A percentile compares a stretch with the other conserved stretches of the same genome.
Evolutionary conservation across 1,139 yeast genomes (phyloP).

Genomic region (Protomyces lactucae-debilis): DNA sequence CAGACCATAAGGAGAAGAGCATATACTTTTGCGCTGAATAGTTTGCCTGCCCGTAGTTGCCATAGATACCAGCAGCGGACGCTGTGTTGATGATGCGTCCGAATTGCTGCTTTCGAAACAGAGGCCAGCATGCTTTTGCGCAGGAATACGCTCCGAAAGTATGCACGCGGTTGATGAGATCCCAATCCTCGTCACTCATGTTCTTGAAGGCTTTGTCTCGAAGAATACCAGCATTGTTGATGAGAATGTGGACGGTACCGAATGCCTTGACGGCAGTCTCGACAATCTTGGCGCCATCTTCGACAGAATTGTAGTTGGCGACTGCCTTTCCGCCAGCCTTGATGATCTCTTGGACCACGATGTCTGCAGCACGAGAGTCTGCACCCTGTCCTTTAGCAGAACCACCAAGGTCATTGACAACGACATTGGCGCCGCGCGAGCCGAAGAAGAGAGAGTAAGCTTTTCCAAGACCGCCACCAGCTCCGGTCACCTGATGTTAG

Average conservation of each 20-base stretch:
- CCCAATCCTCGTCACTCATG: constrained; percentile 76
- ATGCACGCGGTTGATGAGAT: constrained; percentile 78
- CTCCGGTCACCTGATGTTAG: constrained; percentile 91
- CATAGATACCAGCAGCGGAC: constrained; percentile 94
- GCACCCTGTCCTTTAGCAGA: constrained; percentile 58
- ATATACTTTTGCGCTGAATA: constrained; percentile 79
- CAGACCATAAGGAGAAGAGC: background rate
- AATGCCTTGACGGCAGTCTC: constrained; percentile 80
- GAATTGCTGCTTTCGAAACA: constrained; percentile 72
- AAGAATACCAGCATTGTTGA: constrained; percentile 93
- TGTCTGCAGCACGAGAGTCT: constrained; percentile 61
- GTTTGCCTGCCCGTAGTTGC: constrained; percentile 95
- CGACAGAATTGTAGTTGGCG: constrained; percentile 91
- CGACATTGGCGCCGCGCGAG: constrained; percentile 75
- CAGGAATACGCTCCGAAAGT: constrained; percentile 82
- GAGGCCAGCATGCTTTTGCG: constrained; percentile 90
- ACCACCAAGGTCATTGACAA: constrained; percentile 87
- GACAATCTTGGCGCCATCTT: constrained; percentile 76
- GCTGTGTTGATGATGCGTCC: constrained; percentile 90
- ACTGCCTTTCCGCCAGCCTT: constrained; percentile 78
- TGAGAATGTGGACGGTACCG: constrained; percentile 82
- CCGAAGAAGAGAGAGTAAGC: constrained; percentile 85
- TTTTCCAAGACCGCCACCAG: constrained; percentile 95
- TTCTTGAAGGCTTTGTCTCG: constrained; percentile 64
- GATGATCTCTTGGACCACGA: constrained; percentile 79